These are phyloP conservation scores for Mycocentrospora acerina DNA, from an alignment of 2,329 filamentous ascomycete genomes.

Conservation along the genomic window DNA sequence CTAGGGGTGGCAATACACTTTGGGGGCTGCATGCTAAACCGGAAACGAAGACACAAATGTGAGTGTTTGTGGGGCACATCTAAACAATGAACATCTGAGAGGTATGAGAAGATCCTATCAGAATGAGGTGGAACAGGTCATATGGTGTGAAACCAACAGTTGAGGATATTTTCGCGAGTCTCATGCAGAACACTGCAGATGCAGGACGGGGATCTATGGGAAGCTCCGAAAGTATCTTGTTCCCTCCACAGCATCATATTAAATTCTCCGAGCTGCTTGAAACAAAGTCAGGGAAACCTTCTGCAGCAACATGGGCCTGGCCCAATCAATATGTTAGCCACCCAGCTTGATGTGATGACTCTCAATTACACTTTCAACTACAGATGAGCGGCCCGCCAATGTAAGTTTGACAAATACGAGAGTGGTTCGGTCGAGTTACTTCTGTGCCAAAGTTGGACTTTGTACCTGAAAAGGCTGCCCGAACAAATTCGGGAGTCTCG, in stretches of 20 bases:
- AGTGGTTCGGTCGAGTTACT: slow-evolving; percentile 4
- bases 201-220: slow-evolving; percentile 1
- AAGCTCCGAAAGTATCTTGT: slow-evolving; percentile 2
- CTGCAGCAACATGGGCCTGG: slow-evolving; percentile 3
- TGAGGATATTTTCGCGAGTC: slow-evolving; percentile 3
- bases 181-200: slow-evolving; percentile 6
- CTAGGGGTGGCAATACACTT: slow-evolving; percentile 17
- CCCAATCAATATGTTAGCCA: background rate
- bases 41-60: slow-evolving; percentile 7
- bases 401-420: slow-evolving; percentile 3
- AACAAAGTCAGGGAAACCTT: slow-evolving; percentile 1
- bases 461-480: slow-evolving; percentile 2
- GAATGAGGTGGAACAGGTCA: slow-evolving; percentile 1
- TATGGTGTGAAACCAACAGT: slow-evolving; percentile 4
- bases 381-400: slow-evolving; percentile 18
- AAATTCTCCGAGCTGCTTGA: slow-evolving; percentile 7
- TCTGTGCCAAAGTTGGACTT: background rate
- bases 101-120: slow-evolving; percentile 1
- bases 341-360: slow-evolving; percentile 8
- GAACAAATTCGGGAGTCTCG: background rate
- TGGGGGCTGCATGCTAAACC: slow-evolving; percentile 12
- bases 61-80: slow-evolving; percentile 16
- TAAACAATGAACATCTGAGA: background rate
- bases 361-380: slow-evolving; percentile 15
- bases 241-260: slow-evolving; percentile 9